Base-by-base conservation (phyloP, 805 yeast species). In the Saturnispora galanensis region DNA sequence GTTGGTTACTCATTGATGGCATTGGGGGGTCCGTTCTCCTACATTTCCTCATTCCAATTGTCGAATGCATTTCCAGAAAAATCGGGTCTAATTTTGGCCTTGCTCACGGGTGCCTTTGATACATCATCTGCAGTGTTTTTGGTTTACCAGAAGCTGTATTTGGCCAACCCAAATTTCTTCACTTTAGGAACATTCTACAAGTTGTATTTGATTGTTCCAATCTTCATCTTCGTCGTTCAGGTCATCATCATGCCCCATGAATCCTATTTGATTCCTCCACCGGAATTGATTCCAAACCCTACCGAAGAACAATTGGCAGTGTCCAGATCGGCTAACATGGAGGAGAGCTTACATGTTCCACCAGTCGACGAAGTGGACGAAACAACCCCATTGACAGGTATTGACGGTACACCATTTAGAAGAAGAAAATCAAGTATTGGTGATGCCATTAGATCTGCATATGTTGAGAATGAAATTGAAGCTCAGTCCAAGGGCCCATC, bases 81-180 rank as follows among this genome's bases (percentile, higher is more conserved):
- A 42, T 70, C 76, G 15, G 81, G 81, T 7, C 59, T 72, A 11
- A 65, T 75, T 16, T 63, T 75, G 52, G 79, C 79, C 17, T 59
- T 75, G 36, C 56, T 75, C 45, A 74, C 79, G 1, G 80, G 81
- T 13, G 79, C 81, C 0, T 75, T 75, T 49, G 81, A 75, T 58
- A 73, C 80, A 9, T 73, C 79, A 3, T 70, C 76, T 8, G 79
- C 79, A 1, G 68, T 75, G 13, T 75, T 75, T 53, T 62, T 75
- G 54, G 39, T 73, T 39, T 75, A 74, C 61, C 68, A 68, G 42
- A 52, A 68, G 16, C 46, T 68, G 30, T 75, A 70, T 58, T 51
- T 55, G 38, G 53, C 49, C 12, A 52, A 66, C 12, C 51, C 60
- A 4, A 60, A 58, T 1, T 39, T 58, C 1, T 72, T 75, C 56